Base-by-base conservation (phyloP, 805 yeast genomes). In the Yamadazyma paraphyllophila region DNA sequence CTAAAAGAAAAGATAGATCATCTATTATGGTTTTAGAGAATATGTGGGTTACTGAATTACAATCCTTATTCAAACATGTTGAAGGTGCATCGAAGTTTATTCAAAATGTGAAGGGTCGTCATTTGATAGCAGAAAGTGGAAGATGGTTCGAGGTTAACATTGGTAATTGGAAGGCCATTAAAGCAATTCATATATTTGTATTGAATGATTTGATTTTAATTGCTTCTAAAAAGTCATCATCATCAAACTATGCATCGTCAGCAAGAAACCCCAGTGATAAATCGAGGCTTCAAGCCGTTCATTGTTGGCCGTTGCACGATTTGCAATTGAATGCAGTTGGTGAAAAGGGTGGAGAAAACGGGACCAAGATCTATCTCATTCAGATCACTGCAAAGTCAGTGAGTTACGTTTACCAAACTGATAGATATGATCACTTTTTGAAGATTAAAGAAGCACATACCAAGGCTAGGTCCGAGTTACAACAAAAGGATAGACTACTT, bases 11-110 rank as follows among this genome's bases (percentile, higher is more conserved):
- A 43, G 89, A 85, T 59, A 71, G 96, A 36, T 80, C 83, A 49
- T 82, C 90, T 44, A 80, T 89, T 42, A 56, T 85, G 43, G 79
- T 87, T 44, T 67, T 90, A 42, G 92, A 88, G 60, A 82, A 82
- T 55, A 78, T 86, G 71, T 89, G 97, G 96, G 85, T 82, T 12
- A 72, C 73, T 36, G 89, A 86, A 57, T 69, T 90, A 58, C 79
- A 77, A 44, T 75, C 80, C 7, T 66, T 90, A 42, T 89, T 84
- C 62, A 81, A 81, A 54, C 88, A 85, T 51, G 96, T 91, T 12
- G 96, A 91, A 52, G 95, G 96, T n/a, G 90, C 96, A 1, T 91
- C 87, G 55, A 86, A 86, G 57, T 80, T 77, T 48, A 72, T 90
- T 32, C 85, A 89, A 15, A 80, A 87, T 1, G 62, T 78, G 7